A percentile compares a stretch with the other conserved stretches of the same genome.
Evolutionary conservation across 148 eudicot genomes (phyloP).

Genomic region (Cornus florida): DNA sequence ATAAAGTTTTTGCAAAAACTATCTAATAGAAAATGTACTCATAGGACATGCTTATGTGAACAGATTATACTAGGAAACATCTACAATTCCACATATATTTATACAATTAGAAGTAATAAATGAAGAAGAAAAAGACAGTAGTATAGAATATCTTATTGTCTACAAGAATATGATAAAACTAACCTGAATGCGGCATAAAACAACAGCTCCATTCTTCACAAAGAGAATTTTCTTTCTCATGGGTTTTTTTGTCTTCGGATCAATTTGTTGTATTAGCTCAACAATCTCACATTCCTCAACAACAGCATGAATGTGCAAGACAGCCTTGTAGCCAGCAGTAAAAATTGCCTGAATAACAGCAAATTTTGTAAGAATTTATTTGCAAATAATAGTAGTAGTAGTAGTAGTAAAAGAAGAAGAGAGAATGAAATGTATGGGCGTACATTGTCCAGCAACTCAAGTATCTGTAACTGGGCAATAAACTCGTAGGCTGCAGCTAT

Average conservation of each 20-base stretch:
- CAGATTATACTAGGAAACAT: neutral
- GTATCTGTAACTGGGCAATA: slow-evolving; percentile 79
- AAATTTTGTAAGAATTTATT: neutral
- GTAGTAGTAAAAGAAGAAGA: neutral
- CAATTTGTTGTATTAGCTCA: slow-evolving; percentile 77
- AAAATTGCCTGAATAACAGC: slow-evolving; percentile 64
- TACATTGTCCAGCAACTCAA: slow-evolving; percentile 93
- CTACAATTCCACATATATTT: neutral
- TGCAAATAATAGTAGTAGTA: neutral
- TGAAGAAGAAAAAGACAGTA: neutral
- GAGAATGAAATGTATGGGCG: slow-evolving; percentile 7
- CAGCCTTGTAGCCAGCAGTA: slow-evolving; percentile 95
- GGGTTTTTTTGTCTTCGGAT: slow-evolving; percentile 71
- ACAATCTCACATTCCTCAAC: slow-evolving; percentile 97
- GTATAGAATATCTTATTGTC: neutral
- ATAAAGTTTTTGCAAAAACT: neutral
- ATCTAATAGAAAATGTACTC: neutral
- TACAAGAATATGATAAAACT: neutral
- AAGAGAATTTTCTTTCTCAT: slow-evolving; percentile 78
- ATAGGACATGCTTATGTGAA: neutral
- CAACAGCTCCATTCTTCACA: slow-evolving; percentile 81
- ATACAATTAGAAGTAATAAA: neutral
- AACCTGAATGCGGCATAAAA: slow-evolving; percentile 90
- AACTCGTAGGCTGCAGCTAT: slow-evolving; percentile 71
- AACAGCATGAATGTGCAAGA: slow-evolving; percentile 85